These are phyloP conservation scores for Coriaria nepalensis DNA, from an alignment of 306 rosid species.

Conservation along the genomic window DNA sequence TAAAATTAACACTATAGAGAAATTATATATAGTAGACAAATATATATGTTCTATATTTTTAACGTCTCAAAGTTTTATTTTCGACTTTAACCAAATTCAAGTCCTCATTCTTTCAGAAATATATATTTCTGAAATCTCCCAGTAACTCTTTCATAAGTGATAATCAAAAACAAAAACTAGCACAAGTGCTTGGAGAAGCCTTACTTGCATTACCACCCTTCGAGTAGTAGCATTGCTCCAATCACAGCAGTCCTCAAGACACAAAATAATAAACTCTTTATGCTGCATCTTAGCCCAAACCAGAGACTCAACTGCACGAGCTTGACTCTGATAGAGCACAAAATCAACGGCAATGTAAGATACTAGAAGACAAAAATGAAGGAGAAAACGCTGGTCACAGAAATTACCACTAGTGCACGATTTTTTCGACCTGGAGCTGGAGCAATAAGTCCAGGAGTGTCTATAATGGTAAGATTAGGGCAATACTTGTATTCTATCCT, in stretches of 20 bases:
- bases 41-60: no score
- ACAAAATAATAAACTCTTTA: constrained; percentile 73
- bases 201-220: constrained; percentile 86
- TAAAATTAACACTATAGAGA: no score
- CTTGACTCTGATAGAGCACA: constrained; percentile 38
- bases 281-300: constrained; percentile 93
- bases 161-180: background rate
- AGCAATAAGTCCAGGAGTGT: constrained; percentile 88
- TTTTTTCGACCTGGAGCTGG: constrained; percentile 90
- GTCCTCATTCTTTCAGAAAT: no score
- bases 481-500: constrained; percentile 76
- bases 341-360: background rate
- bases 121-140: no score
- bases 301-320: constrained; percentile 76
- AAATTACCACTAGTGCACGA: constrained; percentile 49
- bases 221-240: constrained; percentile 92
- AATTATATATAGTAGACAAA: no score
- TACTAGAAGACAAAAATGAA: background rate
- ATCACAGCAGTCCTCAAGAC: constrained; percentile 92
- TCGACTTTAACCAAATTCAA: no score
- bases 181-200: background rate
- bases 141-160: background rate
- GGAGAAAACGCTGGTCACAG: background rate
- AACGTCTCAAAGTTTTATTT: no score
- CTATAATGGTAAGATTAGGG: constrained; percentile 89